Percentiles rank a stretch among this genome's conserved stretches.
phyloP scores from a whole-genome alignment of 805 yeast genomes.

The Monosporozyma aerobia region DNA sequence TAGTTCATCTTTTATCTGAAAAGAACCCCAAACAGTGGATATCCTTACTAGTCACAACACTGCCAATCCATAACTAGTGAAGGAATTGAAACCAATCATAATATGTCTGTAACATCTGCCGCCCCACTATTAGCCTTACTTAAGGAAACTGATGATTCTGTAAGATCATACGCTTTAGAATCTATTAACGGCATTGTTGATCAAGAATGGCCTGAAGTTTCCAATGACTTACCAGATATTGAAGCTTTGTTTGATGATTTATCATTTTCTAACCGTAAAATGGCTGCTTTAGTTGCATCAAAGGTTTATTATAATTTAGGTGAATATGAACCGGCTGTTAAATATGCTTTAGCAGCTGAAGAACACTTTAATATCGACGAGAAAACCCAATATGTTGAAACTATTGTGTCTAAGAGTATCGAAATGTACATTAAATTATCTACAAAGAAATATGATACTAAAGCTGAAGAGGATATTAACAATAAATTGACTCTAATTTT shows the following conservation, averaged over 20 bases:
- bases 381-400: slow-evolving; percentile 79
- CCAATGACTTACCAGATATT: slow-evolving; percentile 77
- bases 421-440: slow-evolving; percentile 66
- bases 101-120: slow-evolving; percentile 60
- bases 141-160: slow-evolving; percentile 66
- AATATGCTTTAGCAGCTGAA: slow-evolving; percentile 80
- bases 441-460: slow-evolving; percentile 33
- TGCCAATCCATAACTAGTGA: not conserved
- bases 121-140: slow-evolving; percentile 86
- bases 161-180: slow-evolving; percentile 77
- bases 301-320: slow-evolving; percentile 89
- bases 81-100: not conserved
- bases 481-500: slow-evolving; percentile 59
- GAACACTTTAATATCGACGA: slow-evolving; percentile 63
- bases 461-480: slow-evolving; percentile 36
- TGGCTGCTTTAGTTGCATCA: slow-evolving; percentile 89
- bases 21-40: not conserved
- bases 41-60: not conserved
- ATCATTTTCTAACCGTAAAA: slow-evolving; percentile 59
- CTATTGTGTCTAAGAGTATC: slow-evolving; percentile 88
- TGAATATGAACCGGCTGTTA: slow-evolving; percentile 84
- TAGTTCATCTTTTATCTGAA: not conserved
- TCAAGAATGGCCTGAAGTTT: slow-evolving; percentile 95
- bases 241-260: slow-evolving; percentile 88
- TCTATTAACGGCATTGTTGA: slow-evolving; percentile 77